These are phyloP conservation scores for Neofusicoccum kwambonambiense DNA, from an alignment of 2,329 filamentous ascomycete genomes.

Conservation along the genomic window DNA sequence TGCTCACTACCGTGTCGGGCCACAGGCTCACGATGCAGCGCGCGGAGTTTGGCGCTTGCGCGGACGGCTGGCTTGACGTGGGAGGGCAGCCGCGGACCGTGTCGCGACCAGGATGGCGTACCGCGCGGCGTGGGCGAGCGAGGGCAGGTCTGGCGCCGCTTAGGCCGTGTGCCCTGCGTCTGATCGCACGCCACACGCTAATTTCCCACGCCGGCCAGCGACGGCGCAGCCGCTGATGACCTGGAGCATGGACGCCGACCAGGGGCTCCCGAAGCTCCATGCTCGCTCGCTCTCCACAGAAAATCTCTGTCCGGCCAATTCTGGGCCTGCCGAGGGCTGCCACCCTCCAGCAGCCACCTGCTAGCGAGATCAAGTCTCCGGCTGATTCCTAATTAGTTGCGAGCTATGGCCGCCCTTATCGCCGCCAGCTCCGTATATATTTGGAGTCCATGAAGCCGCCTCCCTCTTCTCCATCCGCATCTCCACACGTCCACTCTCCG, in stretches of 20 bases:
- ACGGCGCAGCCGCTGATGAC: constrained; percentile 1
- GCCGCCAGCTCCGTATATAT: constrained; percentile 16
- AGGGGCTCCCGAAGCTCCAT: neutral
- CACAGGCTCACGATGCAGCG: neutral
- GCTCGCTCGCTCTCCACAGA: constrained; percentile 14
- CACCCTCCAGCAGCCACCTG: neutral
- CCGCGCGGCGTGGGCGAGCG: neutral
- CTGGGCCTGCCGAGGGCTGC: constrained; percentile 6
- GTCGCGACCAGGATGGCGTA: neutral
- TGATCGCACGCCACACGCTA: constrained; percentile 2
- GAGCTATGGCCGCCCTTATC: constrained; percentile 9
- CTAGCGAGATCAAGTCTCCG: neutral
- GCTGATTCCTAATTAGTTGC: neutral
- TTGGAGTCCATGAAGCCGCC: neutral
- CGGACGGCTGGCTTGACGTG: neutral
- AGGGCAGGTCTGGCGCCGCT: neutral
- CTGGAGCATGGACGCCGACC: constrained; percentile 3
- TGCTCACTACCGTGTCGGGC: too few species aligned
- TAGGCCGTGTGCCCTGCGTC: neutral
- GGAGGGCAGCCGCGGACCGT: neutral
- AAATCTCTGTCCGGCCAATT: constrained; percentile 18
- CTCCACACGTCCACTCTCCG: constrained; percentile 74
- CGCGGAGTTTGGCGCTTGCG: neutral
- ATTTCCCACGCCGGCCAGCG: constrained; percentile 1
- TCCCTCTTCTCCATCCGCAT: constrained; percentile 77